Evolutionary conservation across 345 rosid genomes (phyloP), one percentile per base, ranked within the genome.

Genomic region (Cardamine occulta): DNA sequence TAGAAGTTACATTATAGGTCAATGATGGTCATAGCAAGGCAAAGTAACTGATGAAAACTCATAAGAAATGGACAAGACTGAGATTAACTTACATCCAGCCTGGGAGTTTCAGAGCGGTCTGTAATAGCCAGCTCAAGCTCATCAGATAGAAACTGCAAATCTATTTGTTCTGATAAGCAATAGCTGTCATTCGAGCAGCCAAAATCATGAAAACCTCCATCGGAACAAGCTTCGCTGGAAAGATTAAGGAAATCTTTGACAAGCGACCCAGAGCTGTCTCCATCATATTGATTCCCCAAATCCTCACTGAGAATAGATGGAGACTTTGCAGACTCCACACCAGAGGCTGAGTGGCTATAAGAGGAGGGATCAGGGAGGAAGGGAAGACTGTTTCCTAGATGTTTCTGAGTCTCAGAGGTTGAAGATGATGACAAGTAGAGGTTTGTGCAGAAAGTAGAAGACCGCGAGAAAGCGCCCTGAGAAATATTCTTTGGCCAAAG

Each of bases 391-490:
- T 88, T 88, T 63, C 90, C 86, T 14, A 86, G 80, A 67, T 84
- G 91, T 52, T 70, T 71, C 52, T 76, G 85, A 62, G 88, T 69
- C 83, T 87, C 91, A 24, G 93, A 82, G 73, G 80, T 78, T 18
- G 90, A 87, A n/a, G 98, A 88, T 10, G 98, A 90, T 60, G 98
- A 93, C 40, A 71, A 72, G 80, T 87, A 86, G 66, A 93, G 86
- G 80, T 79, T 85, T 31, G 98, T 90, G 61, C 98, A 93, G 84
- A 90, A 93, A 18, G 82, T 80, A n/a, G 98, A 90, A 63, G 97
- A 86, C 10, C 88, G 82, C 21, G 93, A 88, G 63, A 83, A 89
- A 35, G 88, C 60, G 52, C 82, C 74, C 74, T 66, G 88, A 79
- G 73, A 73, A 15, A 18, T 79, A 31, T 51, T 55, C 66, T 72